A percentile compares a stretch with the other conserved stretches of the same genome.
Evolutionary conservation across 305 asterid species (phyloP).

Genomic region (Fraxinus floribunda): DNA sequence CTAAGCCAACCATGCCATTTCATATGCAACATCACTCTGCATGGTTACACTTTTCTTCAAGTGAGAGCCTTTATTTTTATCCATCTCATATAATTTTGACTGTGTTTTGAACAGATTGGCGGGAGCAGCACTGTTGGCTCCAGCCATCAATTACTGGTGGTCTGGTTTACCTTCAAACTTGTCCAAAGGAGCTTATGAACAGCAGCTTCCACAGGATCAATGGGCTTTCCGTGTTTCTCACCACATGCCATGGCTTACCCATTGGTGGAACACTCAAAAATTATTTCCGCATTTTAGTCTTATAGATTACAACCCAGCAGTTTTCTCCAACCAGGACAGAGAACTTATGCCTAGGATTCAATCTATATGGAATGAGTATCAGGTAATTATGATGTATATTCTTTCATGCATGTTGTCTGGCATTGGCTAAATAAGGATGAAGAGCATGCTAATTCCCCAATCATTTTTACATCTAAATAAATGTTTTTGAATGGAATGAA

Average conservation of each 20-base stretch:
- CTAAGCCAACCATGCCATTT: not conserved
- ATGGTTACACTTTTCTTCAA: not conserved
- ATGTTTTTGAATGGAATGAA: not conserved
- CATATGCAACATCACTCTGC: not conserved
- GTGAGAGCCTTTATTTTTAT: not conserved
- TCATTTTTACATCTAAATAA: not conserved
- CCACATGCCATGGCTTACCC: conserved; percentile 67
- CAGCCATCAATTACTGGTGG: conserved; percentile 85
- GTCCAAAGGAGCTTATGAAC: conserved; percentile 43
- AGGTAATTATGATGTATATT: conserved; percentile 28
- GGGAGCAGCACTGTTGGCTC: conserved; percentile 68
- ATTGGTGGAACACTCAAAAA: conserved; percentile 91
- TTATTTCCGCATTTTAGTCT: conserved; percentile 61
- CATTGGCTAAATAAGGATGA: not conserved
- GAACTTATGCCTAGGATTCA: conserved; percentile 43
- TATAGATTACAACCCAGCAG: conserved; percentile 29
- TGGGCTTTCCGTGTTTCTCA: conserved; percentile 84
- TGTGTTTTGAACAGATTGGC: conserved; percentile 54
- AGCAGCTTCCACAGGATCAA: conserved; percentile 55
- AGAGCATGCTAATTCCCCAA: not conserved
- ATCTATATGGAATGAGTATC: conserved; percentile 16
- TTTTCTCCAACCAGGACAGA: conserved; percentile 53
- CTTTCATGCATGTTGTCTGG: not conserved
- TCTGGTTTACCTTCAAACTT: conserved; percentile 61
- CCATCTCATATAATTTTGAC: not conserved